Base-by-base conservation (phyloP, 2,329 filamentous ascomycete species). In the Eutypella sp. region DNA sequence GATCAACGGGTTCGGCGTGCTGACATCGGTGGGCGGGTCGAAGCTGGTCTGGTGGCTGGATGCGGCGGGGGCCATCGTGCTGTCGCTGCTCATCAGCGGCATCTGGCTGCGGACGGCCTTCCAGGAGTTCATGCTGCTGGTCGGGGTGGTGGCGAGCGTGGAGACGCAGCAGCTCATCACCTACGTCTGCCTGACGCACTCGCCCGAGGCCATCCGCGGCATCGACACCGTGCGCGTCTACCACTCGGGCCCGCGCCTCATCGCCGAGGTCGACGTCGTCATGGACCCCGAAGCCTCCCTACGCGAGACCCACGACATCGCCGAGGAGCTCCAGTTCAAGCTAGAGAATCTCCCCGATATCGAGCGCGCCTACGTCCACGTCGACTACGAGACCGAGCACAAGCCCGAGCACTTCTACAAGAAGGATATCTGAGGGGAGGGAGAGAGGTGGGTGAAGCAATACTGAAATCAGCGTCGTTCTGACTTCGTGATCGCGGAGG, bases 181-280 rank as follows among this genome's bases (percentile, higher is more conserved):
- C 0, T 99, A 99, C 68, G 87, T 95, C 56, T 90, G 88, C 74
- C 84, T 97, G 72, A 97, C 92, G 8, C 93, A 97, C 70, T 91
- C 87, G 27, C 80, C 87, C 1, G 68, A 39, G 10, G 8, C 76
- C 27, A 89, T 99, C 62, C 76, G 75, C 45, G 87, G 89, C 57
- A 95, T 99, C 63, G 93, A 99, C 66, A 99, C 93, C 2, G 93
- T 97, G 3, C 82, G 93, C 42, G 89, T 91, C 1, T 97, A 96
- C 69, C 91, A 96, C 68, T 89, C 84, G 6, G 92, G 92, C 0
- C 82, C 91, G 1, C 79, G 92, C 18, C 79, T 96, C 39, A 90
- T 97, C 54, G 91, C 95, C 55, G 93, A 99, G 72, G 89, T 97
- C 31, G 93, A 99, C 63, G 83, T 97, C 45, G 92, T 97, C 59